These are phyloP conservation scores for Phytophthora pistaciae DNA, from an alignment of 352 stramenopile species.

Conservation along the genomic window DNA sequence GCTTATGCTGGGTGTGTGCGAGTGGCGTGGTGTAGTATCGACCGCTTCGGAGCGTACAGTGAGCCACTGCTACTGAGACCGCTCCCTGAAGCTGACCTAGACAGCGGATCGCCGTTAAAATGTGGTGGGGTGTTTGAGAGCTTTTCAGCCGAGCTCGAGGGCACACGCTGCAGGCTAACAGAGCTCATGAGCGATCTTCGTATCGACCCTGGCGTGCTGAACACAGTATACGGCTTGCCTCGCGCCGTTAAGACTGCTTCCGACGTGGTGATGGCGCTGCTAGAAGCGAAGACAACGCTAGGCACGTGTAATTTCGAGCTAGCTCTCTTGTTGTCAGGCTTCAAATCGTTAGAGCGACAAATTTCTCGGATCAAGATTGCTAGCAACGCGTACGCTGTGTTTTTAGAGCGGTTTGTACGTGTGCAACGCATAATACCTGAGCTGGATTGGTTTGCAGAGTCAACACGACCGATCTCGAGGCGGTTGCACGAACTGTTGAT, in stretches of 20 bases:
- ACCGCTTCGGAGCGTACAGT: constrained; percentile 55
- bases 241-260: constrained; percentile 8
- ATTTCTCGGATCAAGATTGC: constrained; percentile 28
- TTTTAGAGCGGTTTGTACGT: constrained; percentile 34
- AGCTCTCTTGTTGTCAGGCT: constrained; percentile 53
- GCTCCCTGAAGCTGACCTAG: constrained; percentile 3
- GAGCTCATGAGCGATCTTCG: constrained; percentile 29
- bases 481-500: constrained; percentile 29
- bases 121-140: background rate
- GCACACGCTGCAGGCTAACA: constrained; percentile 23
- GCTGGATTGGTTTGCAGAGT: constrained; percentile 51
- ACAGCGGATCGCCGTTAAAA: background rate
- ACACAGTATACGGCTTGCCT: constrained; percentile 25
- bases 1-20: constrained; percentile 69
- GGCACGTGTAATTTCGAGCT: constrained; percentile 59
- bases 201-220: background rate
- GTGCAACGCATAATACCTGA: constrained; percentile 54
- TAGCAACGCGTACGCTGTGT: constrained; percentile 16
- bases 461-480: constrained; percentile 32
- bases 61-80: constrained; percentile 65
- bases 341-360: constrained; percentile 34
- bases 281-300: constrained; percentile 34
- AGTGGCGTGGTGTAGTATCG: constrained; percentile 65
- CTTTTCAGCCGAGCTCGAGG: constrained; percentile 18
- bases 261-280: constrained; percentile 25